These are phyloP conservation scores for Esteya vermicola DNA, from an alignment of 2,329 filamentous ascomycete genomes.

Conservation along the genomic window DNA sequence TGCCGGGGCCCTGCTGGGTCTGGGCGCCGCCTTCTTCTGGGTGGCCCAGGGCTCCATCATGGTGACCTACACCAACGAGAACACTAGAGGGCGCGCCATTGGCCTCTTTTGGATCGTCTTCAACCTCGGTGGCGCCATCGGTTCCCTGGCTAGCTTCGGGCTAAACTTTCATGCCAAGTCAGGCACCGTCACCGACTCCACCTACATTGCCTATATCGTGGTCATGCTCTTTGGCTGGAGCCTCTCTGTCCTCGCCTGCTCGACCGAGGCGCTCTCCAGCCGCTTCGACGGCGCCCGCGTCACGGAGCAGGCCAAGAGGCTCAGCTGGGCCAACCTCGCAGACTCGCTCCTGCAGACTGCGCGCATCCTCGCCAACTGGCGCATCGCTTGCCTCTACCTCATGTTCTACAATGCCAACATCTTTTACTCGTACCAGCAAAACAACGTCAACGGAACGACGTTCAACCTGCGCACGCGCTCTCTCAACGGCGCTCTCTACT, in stretches of 20 bases:
- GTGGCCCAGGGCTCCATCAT: constrained; percentile 32
- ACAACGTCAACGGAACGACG: constrained; percentile 36
- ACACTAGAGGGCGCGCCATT: constrained; percentile 26
- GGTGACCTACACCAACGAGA: constrained; percentile 28
- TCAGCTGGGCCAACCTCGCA: too few species aligned
- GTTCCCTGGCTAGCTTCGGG: constrained; percentile 27
- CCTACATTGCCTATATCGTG: constrained; percentile 33
- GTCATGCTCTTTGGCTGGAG: constrained; percentile 35
- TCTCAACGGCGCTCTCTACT: constrained; percentile 39
- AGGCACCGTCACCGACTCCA: constrained; percentile 31
- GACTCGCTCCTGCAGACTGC: constrained; percentile 22
- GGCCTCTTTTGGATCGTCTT: constrained; percentile 31
- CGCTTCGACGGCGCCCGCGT: too few species aligned
- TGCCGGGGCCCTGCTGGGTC: constrained; percentile 27
- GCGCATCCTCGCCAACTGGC: constrained; percentile 26
- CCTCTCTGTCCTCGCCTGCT: constrained; percentile 31
- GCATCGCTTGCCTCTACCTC: constrained; percentile 48
- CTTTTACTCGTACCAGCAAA: constrained; percentile 43
- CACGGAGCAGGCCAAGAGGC: constrained; percentile 25
- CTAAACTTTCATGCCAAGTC: constrained; percentile 24
- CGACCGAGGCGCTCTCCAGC: constrained; percentile 14
- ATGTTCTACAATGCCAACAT: constrained; percentile 64
- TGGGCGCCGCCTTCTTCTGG: constrained; percentile 30
- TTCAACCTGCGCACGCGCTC: constrained; percentile 42
- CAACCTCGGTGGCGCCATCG: constrained; percentile 28